These are phyloP conservation scores for Hyphopichia fennica DNA, from an alignment of 1,139 yeast genomes.

Conservation along the genomic window DNA sequence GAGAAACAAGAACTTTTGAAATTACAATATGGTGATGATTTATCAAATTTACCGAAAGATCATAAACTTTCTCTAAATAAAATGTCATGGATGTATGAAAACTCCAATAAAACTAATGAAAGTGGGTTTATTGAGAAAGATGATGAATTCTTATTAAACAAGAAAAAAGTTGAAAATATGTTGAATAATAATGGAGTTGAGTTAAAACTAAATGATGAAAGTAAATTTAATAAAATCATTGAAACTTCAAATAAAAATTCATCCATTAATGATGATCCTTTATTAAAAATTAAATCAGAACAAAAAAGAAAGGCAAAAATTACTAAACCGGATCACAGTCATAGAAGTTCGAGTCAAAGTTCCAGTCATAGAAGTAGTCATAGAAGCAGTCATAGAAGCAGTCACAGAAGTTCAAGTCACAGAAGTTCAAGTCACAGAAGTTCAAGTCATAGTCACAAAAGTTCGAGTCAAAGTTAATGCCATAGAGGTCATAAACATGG, in stretches of 20 bases:
- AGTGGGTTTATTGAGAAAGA: constrained; percentile 35
- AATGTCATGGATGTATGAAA: constrained; percentile 86
- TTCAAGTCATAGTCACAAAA: constrained; percentile 1
- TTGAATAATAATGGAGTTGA: constrained; percentile 14
- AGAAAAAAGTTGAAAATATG: constrained; percentile 33
- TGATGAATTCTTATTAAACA: constrained; percentile 36
- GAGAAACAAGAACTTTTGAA: constrained; percentile 60
- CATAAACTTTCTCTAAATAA: constrained; percentile 50
- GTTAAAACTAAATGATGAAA: background rate
- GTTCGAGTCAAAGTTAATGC: background rate
- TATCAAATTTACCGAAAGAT: constrained; percentile 28
- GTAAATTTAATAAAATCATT: background rate
- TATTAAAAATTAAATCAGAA: constrained; percentile 40
- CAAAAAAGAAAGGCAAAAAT: constrained; percentile 30
- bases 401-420: too few species aligned
- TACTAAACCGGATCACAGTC: constrained; percentile 3
- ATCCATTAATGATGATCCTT: constrained; percentile 48
- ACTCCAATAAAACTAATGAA: constrained; percentile 15
- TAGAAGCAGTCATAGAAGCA: constrained; percentile 4
- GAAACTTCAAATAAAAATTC: background rate
- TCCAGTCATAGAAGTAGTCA: background rate
- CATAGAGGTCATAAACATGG: background rate
- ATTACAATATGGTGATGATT: constrained; percentile 47
- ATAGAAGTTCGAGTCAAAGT: background rate
- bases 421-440: constrained; percentile 10